phyloP scores from a whole-genome alignment of 441 rosid species.

The Monsonia emarginata region DNA sequence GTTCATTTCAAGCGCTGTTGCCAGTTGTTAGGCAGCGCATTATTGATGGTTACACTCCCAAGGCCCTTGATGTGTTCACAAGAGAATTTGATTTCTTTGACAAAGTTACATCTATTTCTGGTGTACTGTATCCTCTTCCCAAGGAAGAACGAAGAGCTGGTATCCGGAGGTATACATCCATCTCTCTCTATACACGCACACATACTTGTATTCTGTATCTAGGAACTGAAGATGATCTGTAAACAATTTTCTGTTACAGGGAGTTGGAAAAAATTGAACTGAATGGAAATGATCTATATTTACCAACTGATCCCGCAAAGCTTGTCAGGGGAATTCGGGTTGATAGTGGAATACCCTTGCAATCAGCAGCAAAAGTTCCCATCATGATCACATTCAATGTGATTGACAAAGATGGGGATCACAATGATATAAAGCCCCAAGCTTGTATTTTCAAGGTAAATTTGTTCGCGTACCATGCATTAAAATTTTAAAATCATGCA shows the following conservation, averaged over 20 bases:
- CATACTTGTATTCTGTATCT: slow-evolving; percentile 13
- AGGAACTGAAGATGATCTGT: slow-evolving; percentile 18
- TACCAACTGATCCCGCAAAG: slow-evolving; percentile 83
- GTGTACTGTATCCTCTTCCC: slow-evolving; percentile 59
- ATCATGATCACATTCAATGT: slow-evolving; percentile 90
- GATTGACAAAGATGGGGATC: slow-evolving; percentile 69
- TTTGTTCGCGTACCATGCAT: slow-evolving; percentile 9
- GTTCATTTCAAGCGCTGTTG: slow-evolving; percentile 60
- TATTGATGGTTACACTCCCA: slow-evolving; percentile 67
- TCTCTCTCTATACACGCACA: background rate
- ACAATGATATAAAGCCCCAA: slow-evolving; percentile 56
- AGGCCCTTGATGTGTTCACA: slow-evolving; percentile 63
- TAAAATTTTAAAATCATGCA: background rate
- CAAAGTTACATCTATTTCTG: slow-evolving; percentile 88
- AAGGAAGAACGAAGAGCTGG: slow-evolving; percentile 97
- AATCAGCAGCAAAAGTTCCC: slow-evolving; percentile 97
- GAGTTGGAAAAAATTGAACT: slow-evolving; percentile 87
- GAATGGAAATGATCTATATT: slow-evolving; percentile 80
- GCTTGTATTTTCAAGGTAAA: slow-evolving; percentile 96
- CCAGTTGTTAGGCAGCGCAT: slow-evolving; percentile 75
- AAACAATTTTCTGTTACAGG: slow-evolving; percentile 30
- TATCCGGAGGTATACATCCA: slow-evolving; percentile 56
- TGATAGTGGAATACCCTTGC: slow-evolving; percentile 97
- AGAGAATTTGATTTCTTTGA: slow-evolving; percentile 94
- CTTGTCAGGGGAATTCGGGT: slow-evolving; percentile 79